A percentile compares a stretch with the other conserved stretches of the same genome.
Conservation (phyloP, 805 yeast species). For the Saccharomycopsis guyanensis region DNA sequence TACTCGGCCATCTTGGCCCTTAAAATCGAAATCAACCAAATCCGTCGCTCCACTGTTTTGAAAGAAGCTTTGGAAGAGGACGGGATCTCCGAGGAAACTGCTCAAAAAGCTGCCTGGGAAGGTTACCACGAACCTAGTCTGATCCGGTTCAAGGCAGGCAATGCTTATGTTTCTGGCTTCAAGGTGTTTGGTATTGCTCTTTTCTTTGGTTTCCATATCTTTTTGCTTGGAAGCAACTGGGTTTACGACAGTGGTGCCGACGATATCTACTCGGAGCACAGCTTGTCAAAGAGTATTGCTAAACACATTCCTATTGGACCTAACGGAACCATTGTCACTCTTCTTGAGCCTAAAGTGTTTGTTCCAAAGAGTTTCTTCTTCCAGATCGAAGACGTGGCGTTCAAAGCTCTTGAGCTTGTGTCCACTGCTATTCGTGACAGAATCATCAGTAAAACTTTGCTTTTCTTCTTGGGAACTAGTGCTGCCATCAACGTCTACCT, state of each 20-base stretch:
- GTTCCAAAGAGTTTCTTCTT: constrained; percentile 49
- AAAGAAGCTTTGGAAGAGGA: constrained; percentile 86
- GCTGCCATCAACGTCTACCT: constrained; percentile 77
- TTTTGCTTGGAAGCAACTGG: constrained; percentile 64
- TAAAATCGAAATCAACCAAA: constrained; percentile 81
- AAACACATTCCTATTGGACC: constrained; percentile 38
- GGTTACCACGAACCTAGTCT: constrained; percentile 25
- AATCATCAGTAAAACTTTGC: constrained; percentile 66
- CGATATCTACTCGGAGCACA: constrained; percentile 22
- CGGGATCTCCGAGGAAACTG: constrained; percentile 70
- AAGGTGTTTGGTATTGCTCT: constrained; percentile 54
- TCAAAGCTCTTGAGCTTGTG: constrained; percentile 44
- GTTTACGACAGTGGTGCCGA: constrained; percentile 16
- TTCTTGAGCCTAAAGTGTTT: constrained; percentile 50
- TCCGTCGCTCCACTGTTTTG: constrained; percentile 72
- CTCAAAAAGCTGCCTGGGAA: constrained; percentile 52
- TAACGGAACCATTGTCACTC: constrained; percentile 47
- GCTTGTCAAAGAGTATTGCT: constrained; percentile 35
- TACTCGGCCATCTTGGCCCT: constrained; percentile 76
- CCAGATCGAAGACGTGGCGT: constrained; percentile 53
- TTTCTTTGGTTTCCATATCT: constrained; percentile 56
- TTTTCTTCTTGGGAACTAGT: constrained; percentile 66
- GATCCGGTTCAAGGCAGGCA: constrained; percentile 21
- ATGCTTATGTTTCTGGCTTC: constrained; percentile 38
- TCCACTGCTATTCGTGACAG: constrained; percentile 72